Percentiles rank a stretch among this genome's conserved stretches.
phyloP scores from a whole-genome alignment of 2,329 filamentous ascomycete species.

The Colletotrichum aenigma region DNA sequence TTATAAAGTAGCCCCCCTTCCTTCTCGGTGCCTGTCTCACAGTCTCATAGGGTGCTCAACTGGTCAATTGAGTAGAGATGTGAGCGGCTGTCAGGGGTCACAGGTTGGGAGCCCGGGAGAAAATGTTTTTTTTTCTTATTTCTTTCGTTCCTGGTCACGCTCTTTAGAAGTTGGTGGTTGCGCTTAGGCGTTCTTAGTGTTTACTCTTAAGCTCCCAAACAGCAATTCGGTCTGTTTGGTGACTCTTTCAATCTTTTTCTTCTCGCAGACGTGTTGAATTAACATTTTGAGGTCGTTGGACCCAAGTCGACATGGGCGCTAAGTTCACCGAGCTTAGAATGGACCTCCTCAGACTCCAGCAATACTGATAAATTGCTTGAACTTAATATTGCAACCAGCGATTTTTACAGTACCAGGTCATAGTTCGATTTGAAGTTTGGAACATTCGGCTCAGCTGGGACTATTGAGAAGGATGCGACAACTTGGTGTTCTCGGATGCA shows the following conservation, averaged over 20 bases:
- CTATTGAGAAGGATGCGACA: neutral
- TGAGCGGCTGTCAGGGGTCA: neutral
- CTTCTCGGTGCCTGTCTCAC: neutral
- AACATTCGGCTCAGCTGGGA: accelerated
- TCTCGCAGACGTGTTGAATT: accelerated
- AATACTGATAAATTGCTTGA: neutral
- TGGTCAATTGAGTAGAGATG: neutral
- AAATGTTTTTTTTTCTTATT: accelerated
- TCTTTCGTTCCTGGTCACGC: accelerated
- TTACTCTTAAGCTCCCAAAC: neutral
- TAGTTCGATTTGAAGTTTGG: neutral
- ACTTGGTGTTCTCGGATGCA: neutral
- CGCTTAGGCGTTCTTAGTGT: neutral
- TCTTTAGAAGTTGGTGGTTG: neutral
- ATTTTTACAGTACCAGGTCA: neutral
- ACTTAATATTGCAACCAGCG: neutral
- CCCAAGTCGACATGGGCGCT: accelerated
- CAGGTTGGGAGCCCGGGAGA: accelerated
- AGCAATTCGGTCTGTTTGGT: neutral
- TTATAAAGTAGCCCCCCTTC: accelerated
- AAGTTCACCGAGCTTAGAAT: neutral
- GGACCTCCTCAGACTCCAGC: neutral
- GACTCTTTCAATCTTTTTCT: neutral
- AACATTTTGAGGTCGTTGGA: neutral
- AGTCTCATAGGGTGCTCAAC: neutral